Conservation (phyloP, 768 basidiomycete genomes). For the Mycena filopes region DNA sequence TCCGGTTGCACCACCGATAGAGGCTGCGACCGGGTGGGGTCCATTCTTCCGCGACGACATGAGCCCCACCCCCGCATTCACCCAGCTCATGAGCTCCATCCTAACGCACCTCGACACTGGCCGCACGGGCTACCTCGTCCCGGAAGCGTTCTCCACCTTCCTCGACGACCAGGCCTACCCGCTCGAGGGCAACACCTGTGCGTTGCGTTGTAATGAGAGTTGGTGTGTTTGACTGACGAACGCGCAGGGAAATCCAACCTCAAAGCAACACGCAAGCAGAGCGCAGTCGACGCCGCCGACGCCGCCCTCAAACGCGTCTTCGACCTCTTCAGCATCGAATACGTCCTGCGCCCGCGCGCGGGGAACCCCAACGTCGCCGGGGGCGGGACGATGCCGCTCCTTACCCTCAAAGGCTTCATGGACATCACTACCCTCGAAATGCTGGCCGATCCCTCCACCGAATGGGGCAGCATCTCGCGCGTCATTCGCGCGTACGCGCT, state of each 20-base stretch:
- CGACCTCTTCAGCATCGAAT: slow-evolving; percentile 34
- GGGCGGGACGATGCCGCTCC: slow-evolving; percentile 22
- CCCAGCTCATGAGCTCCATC: slow-evolving; percentile 12
- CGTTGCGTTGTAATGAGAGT: not conserved
- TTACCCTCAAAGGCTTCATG: slow-evolving; percentile 27
- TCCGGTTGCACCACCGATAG: not conserved
- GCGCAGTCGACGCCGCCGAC: slow-evolving; percentile 28
- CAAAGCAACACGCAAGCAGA: not conserved
- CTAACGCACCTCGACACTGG: slow-evolving; percentile 28
- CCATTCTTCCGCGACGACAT: slow-evolving; percentile 24
- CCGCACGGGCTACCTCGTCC: slow-evolving; percentile 19
- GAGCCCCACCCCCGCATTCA: slow-evolving; percentile 12
- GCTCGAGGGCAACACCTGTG: slow-evolving; percentile 25
- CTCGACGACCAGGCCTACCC: slow-evolving; percentile 29
- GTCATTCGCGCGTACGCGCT: slow-evolving; percentile 1
- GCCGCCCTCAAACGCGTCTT: slow-evolving; percentile 22
- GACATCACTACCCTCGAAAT: slow-evolving; percentile 29
- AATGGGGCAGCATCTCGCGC: slow-evolving; percentile 26
- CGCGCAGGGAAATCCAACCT: slow-evolving; percentile 17
- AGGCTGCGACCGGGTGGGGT: slow-evolving; percentile 10
- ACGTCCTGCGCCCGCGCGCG: slow-evolving; percentile 23
- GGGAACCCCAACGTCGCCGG: not conserved
- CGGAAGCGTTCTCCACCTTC: slow-evolving; percentile 29
- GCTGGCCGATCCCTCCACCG: slow-evolving; percentile 20
- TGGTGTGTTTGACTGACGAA: not conserved